Evolutionary conservation across 805 yeast species (phyloP).

Genomic region (Teunomyces gatunensis): DNA sequence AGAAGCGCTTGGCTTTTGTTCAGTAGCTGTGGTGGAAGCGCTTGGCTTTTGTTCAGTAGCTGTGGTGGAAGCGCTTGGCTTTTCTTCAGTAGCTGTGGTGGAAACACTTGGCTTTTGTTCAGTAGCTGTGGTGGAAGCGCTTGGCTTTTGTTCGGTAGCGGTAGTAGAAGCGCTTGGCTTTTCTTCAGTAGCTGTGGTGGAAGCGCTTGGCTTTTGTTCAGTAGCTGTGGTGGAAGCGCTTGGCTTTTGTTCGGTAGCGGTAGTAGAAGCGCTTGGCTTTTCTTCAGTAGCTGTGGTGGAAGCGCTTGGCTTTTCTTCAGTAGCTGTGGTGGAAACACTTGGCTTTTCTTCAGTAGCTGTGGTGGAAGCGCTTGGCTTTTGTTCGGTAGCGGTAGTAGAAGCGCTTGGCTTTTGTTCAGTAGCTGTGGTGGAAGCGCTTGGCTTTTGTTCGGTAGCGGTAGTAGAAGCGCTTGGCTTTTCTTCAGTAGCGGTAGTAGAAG

Average conservation of each 20-base stretch:
- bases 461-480: not conserved
- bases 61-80: not conserved
- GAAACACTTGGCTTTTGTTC: not conserved
- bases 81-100: not conserved
- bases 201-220: not conserved
- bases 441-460: not conserved
- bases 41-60: not conserved
- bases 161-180: not conserved
- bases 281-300: too few species aligned
- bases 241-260: not conserved
- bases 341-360: too few species aligned
- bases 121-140: not conserved
- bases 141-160: not conserved
- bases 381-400: too few species aligned
- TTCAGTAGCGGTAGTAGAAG: not conserved
- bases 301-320: too few species aligned
- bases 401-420: too few species aligned
- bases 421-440: too few species aligned
- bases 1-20: not conserved
- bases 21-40: not conserved
- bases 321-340: too few species aligned
- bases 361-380: too few species aligned
- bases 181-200: not conserved
- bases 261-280: too few species aligned
- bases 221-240: not conserved